phyloP scores from a whole-genome alignment of 768 basidiomycete genomes.

The Termitomyces sp. region DNA sequence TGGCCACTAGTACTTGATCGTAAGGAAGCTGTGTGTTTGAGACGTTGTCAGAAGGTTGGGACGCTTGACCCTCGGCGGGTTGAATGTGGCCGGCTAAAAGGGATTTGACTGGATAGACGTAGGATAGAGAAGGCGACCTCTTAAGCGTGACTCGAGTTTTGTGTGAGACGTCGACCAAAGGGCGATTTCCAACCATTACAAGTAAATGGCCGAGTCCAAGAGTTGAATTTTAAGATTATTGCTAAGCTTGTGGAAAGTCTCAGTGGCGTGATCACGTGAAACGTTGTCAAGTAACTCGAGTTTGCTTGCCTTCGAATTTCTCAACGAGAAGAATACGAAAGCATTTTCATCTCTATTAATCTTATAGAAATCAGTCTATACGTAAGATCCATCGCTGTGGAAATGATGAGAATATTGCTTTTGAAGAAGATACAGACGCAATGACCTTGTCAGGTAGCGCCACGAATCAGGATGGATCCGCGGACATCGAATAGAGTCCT shows the following conservation, averaged over 20 bases:
- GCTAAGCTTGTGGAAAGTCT: not conserved
- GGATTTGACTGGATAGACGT: conserved; percentile 36
- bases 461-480: not conserved
- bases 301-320: not conserved
- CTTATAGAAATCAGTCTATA: not conserved
- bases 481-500: conserved; percentile 27
- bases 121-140: conserved; percentile 16
- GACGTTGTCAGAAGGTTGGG: not conserved
- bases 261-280: conserved; percentile 8
- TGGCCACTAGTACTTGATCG: not conserved
- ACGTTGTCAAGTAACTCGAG: not conserved
- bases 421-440: not conserved
- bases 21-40: not conserved
- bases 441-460: not conserved
- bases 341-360: not conserved
- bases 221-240: not conserved
- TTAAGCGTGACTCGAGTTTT: not conserved
- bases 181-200: not conserved
- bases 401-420: not conserved
- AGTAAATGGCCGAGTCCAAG: not conserved
- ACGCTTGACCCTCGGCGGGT: conserved; percentile 17
- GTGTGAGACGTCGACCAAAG: not conserved
- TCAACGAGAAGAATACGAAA: not conserved
- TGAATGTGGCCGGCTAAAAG: conserved; percentile 31
- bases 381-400: not conserved